A percentile compares a stretch with the other conserved stretches of the same genome.
These are phyloP conservation scores for Cornus controversa DNA, from an alignment of 148 eudicot genomes.

Conservation along the genomic window DNA sequence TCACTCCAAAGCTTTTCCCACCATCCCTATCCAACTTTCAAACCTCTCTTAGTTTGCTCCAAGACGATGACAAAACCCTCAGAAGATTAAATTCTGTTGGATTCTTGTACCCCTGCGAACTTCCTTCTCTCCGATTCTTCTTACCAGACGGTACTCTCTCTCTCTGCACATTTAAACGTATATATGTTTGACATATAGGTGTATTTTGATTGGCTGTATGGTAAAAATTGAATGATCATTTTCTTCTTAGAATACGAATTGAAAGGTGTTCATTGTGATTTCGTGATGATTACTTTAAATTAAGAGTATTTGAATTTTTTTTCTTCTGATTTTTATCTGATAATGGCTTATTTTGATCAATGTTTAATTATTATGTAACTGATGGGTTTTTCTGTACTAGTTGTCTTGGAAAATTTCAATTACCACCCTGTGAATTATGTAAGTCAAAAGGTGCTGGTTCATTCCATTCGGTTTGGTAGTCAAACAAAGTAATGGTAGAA, in stretches of 20 bases:
- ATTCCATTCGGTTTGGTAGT: too few relatives aligned
- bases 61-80: slow-evolving; percentile 35
- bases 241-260: not conserved
- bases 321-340: too few relatives aligned
- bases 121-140: slow-evolving; percentile 69
- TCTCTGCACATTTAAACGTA: not conserved
- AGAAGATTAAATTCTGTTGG: slow-evolving; percentile 27
- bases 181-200: not conserved
- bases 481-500: too few relatives aligned
- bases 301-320: not conserved
- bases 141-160: slow-evolving; percentile 63
- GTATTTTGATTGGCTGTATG: not conserved
- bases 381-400: not conserved
- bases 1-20: slow-evolving; percentile 20
- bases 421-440: not conserved
- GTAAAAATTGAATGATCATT: not conserved
- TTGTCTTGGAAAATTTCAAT: not conserved
- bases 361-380: too few relatives aligned
- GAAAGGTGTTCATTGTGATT: not conserved
- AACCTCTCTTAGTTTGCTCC: slow-evolving; percentile 27
- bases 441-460: too few relatives aligned
- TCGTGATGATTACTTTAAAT: not conserved
- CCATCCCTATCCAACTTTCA: slow-evolving; percentile 22
- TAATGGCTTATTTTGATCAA: too few relatives aligned
- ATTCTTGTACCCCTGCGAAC: slow-evolving; percentile 55